phyloP scores from a whole-genome alignment of 2,329 filamentous ascomycete species.

The Exserohilum rostratum region DNA sequence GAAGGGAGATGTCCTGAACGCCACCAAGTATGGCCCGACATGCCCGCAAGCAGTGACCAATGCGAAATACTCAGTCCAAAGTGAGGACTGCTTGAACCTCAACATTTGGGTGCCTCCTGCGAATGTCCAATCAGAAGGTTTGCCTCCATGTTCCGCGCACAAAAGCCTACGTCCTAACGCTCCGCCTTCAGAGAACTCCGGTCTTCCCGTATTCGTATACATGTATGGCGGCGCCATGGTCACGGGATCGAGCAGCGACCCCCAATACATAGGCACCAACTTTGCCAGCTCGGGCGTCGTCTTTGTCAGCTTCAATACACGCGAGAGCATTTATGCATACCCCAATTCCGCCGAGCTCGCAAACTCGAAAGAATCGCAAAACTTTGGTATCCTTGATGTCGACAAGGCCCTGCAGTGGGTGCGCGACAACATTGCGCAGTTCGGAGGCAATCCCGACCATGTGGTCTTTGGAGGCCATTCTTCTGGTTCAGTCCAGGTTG shows the following conservation, averaged over 20 bases:
- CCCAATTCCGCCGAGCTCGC: conserved; percentile 49
- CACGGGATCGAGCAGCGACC: conserved; percentile 50
- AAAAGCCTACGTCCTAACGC: conserved; percentile 1
- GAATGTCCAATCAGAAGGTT: neutral
- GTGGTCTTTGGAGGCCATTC: conserved; percentile 52
- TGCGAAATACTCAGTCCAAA: conserved; percentile 27
- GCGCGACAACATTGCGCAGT: conserved; percentile 44
- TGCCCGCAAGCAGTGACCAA: conserved; percentile 33
- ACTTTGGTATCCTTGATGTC: conserved; percentile 48
- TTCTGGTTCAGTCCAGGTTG: conserved; percentile 34
- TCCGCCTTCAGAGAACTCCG: neutral
- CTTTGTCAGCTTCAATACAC: conserved; percentile 36
- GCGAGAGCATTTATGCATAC: conserved; percentile 49
- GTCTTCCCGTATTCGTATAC: conserved; percentile 48
- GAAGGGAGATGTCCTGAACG: conserved; percentile 20
- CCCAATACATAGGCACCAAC: conserved; percentile 51
- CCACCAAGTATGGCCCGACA: conserved; percentile 29
- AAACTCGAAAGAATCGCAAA: conserved; percentile 22
- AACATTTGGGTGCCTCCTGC: conserved; percentile 29
- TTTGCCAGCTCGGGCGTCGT: conserved; percentile 34
- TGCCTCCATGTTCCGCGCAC: conserved; percentile 2
- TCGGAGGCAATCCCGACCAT: conserved; percentile 51
- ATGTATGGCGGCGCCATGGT: conserved; percentile 55
- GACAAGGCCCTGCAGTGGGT: conserved; percentile 48
- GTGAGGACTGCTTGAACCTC: conserved; percentile 51